A percentile compares a stretch with the other conserved stretches of the same genome.
Evolutionary conservation across 352 stramenopile species (phyloP).

Genomic region (Peronosclerospora sorghi): DNA sequence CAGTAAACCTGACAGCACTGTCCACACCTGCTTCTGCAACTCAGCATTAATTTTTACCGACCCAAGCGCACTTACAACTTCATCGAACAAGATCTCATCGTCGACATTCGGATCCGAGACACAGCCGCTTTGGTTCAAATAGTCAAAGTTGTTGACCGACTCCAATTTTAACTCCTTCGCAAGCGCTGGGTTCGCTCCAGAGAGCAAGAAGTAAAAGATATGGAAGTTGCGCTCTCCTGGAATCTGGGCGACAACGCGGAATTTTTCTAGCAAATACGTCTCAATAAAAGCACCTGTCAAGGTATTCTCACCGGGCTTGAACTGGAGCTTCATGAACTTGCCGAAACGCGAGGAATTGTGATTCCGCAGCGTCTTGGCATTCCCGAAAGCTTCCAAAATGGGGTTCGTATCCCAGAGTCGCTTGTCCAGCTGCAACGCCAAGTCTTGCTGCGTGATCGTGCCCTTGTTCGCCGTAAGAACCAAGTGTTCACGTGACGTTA

Average conservation of each 20-base stretch:
- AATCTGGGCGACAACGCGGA: slow-evolving; percentile 80
- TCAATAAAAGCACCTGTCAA: slow-evolving; percentile 76
- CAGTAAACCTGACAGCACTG: slow-evolving; percentile 58
- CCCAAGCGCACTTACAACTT: slow-evolving; percentile 61
- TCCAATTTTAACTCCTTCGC: slow-evolving; percentile 46
- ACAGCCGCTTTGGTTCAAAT: slow-evolving; percentile 83
- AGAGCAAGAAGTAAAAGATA: slow-evolving; percentile 87
- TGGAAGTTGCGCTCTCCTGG: slow-evolving; percentile 85
- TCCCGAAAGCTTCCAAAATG: slow-evolving; percentile 81
- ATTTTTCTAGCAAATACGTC: slow-evolving; percentile 86
- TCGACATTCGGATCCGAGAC: slow-evolving; percentile 76
- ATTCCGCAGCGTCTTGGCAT: slow-evolving; percentile 83
- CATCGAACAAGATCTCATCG: slow-evolving; percentile 81
- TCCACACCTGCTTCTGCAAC: slow-evolving; percentile 73
- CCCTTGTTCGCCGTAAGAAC: slow-evolving; percentile 27
- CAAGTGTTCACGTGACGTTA: slow-evolving; percentile 73
- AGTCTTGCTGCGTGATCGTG: slow-evolving; percentile 31
- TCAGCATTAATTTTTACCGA: slow-evolving; percentile 61
- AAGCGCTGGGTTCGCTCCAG: slow-evolving; percentile 56
- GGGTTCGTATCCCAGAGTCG: slow-evolving; percentile 83
- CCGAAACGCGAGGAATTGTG: slow-evolving; percentile 83
- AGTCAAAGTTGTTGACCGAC: slow-evolving; percentile 46
- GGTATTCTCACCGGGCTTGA: slow-evolving; percentile 56
- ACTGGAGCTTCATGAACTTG: slow-evolving; percentile 88
- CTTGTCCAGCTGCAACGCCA: slow-evolving; percentile 77